Percentiles rank a stretch among this genome's conserved stretches.
phyloP scores from a whole-genome alignment of 176 grass and related monocot species.

The Oryza brachyantha region DNA sequence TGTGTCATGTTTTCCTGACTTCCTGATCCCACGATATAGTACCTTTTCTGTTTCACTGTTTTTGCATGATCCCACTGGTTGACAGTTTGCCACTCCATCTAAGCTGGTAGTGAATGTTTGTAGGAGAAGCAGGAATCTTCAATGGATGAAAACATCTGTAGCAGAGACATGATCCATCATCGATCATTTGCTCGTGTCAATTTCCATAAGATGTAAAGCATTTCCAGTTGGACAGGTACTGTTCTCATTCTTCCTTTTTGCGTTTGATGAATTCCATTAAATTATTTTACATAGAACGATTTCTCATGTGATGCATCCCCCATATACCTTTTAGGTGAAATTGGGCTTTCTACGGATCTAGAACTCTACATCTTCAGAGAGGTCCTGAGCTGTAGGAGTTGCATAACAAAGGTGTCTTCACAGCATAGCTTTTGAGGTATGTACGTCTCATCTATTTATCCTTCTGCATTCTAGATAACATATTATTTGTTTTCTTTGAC shows the following conservation, averaged over 20 bases:
- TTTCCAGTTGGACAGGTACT: conserved; percentile 1
- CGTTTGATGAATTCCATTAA: conserved; percentile 11
- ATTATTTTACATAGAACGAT: conserved; percentile 14
- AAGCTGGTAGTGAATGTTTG: conserved; percentile 36
- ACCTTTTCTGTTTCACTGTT: conserved; percentile 13
- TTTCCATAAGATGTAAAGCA: conserved; percentile 8
- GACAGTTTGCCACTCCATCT: conserved; percentile 2
- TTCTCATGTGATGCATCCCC: conserved; percentile 32
- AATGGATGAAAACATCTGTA: conserved; percentile 19
- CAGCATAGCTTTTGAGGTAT: conserved; percentile 10
- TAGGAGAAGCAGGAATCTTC: conserved; percentile 38
- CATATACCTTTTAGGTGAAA: conserved; percentile 26
- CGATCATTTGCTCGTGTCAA: neutral
- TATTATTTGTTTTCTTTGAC: neutral
- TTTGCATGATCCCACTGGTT: conserved; percentile 29
- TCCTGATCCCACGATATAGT: conserved; percentile 18
- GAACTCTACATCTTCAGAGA: conserved; percentile 29
- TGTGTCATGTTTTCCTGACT: conserved; percentile 31
- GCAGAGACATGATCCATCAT: conserved; percentile 32
- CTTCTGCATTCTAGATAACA: neutral
- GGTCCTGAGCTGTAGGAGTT: conserved; percentile 28
- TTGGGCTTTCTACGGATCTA: conserved; percentile 31
- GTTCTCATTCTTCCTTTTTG: neutral
- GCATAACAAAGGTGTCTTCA: conserved; percentile 5
- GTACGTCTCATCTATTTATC: neutral